Base-by-base conservation (phyloP, 2,329 filamentous ascomycete genomes). In the Sarocladium strictum region DNA sequence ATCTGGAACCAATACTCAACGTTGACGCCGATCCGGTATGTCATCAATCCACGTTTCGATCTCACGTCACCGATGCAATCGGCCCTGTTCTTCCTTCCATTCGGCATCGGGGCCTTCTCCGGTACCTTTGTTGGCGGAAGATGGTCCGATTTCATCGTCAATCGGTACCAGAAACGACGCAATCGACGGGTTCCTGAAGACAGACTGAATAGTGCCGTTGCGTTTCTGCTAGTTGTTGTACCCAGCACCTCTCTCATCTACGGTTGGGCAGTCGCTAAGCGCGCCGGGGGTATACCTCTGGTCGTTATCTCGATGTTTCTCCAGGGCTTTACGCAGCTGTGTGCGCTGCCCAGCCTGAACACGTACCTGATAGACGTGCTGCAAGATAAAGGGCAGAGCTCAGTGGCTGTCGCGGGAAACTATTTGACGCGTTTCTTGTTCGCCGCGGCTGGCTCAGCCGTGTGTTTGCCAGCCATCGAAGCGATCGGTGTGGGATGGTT, bases 331-430 rank as follows among this genome's bases (percentile, higher is more conserved):
- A 82, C 82, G 0, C 85, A 89, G 64, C 69, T 89, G 2, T 86
- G 88, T 62, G 87, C 84, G 59, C 88, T 89, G 59, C 86, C 85
- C 0, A 81, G 78, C 45, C 65, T 90, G 54, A 89, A 90, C 64
- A 87, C 86, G 0, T 62, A 90, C 90, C 69, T 90, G 63, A 67
- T 91, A 43, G 87, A 91, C 65, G 87, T 91, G 3, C 88, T 90
- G 83, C 86, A 60, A 24, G 60, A 60, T 37, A 58, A 56, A 15
- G 74, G 75, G 1, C 72, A 78, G 27, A 81, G 80, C 53, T 80
- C 83, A 1, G 86, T 90, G 63, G 85, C 90, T 1, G 81, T 89
- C 41, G 86, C 86, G 0, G 86, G 86, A 0, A 91, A 90, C 64
- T 91, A 90, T 65, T 79, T 89, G 63, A 75, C 88, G 45, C 75